phyloP scores from a whole-genome alignment of 2,329 filamentous ascomycete species.

The Berkeleyomyces rouxiae region DNA sequence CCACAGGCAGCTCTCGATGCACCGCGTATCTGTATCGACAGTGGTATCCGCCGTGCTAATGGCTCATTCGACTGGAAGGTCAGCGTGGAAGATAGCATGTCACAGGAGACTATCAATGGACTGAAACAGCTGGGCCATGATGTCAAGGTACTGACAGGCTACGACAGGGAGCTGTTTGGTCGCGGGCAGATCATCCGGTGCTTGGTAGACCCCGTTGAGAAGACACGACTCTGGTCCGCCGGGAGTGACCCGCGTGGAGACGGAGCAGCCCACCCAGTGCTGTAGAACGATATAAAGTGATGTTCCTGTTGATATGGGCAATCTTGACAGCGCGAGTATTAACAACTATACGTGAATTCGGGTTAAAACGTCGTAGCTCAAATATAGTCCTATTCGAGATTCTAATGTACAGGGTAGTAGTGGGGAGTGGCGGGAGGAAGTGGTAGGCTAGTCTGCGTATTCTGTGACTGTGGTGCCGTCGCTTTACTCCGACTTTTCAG shows the following conservation, averaged over 20 bases:
- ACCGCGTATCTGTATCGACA: slow-evolving; percentile 75
- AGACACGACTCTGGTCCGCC: slow-evolving; percentile 61
- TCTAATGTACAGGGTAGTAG: slow-evolving; percentile 15
- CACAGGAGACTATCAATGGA: slow-evolving; percentile 47
- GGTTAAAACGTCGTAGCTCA: not conserved
- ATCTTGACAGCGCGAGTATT: not conserved
- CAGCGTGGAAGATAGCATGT: slow-evolving; percentile 70
- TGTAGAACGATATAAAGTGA: not conserved
- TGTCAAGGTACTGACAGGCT: slow-evolving; percentile 50
- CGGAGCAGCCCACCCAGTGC: slow-evolving; percentile 45
- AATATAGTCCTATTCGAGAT: not conserved
- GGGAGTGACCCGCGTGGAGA: slow-evolving; percentile 82
- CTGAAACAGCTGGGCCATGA: slow-evolving; percentile 56
- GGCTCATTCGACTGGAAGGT: slow-evolving; percentile 47
- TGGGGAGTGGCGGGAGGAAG: not conserved
- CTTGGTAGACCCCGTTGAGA: slow-evolving; percentile 53
- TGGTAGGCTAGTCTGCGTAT: not conserved
- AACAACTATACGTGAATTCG: too few relatives aligned
- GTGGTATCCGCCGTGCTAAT: slow-evolving; percentile 47
- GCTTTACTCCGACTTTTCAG: slow-evolving; percentile 18
- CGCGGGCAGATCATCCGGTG: slow-evolving; percentile 73
- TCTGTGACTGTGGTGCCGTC: slow-evolving; percentile 18
- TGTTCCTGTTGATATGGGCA: not conserved
- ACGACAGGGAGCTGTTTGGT: slow-evolving; percentile 56
- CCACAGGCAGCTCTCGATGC: slow-evolving; percentile 84